These are phyloP conservation scores for Backusella macrospora DNA, from an alignment of 192 early-diverging fungal genomes.

Conservation along the genomic window DNA sequence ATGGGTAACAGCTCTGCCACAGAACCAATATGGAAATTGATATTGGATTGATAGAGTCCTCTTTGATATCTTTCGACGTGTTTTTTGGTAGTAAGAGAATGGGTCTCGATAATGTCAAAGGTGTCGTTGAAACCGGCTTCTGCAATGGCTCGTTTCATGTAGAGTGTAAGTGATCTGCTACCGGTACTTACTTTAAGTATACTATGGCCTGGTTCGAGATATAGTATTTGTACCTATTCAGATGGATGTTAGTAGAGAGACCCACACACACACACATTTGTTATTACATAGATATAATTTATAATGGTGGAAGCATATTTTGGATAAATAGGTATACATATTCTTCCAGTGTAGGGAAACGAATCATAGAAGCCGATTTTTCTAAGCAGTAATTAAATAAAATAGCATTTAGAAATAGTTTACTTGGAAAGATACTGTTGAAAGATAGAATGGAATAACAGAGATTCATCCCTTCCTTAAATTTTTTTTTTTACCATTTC, in stretches of 20 bases:
- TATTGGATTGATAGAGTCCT: constrained; percentile 46
- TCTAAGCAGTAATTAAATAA: constrained; percentile 3
- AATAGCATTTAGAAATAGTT: neutral
- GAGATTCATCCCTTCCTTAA: neutral
- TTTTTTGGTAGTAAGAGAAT: constrained; percentile 48
- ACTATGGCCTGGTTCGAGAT: constrained; percentile 54
- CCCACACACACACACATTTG: no score
- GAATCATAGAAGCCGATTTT: constrained; percentile 32
- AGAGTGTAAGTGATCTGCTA: constrained; percentile 63
- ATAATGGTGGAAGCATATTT: constrained; percentile 61
- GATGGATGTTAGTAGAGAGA: neutral
- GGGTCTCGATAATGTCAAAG: constrained; percentile 51
- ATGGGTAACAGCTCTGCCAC: constrained; percentile 31
- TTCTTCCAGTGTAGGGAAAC: constrained; percentile 50
- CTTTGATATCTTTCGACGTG: constrained; percentile 53
- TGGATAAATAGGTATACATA: constrained; percentile 64
- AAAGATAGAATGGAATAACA: no score
- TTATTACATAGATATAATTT: constrained; percentile 11
- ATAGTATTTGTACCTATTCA: constrained; percentile 52
- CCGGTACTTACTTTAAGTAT: constrained; percentile 72
- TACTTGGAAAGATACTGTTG: no score
- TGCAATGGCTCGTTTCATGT: constrained; percentile 57
- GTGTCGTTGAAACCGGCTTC: constrained; percentile 45
- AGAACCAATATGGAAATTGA: constrained; percentile 48
- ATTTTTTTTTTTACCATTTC: no score